Conservation (phyloP, 768 basidiomycete species). For the Leccinum disarticulatum region DNA sequence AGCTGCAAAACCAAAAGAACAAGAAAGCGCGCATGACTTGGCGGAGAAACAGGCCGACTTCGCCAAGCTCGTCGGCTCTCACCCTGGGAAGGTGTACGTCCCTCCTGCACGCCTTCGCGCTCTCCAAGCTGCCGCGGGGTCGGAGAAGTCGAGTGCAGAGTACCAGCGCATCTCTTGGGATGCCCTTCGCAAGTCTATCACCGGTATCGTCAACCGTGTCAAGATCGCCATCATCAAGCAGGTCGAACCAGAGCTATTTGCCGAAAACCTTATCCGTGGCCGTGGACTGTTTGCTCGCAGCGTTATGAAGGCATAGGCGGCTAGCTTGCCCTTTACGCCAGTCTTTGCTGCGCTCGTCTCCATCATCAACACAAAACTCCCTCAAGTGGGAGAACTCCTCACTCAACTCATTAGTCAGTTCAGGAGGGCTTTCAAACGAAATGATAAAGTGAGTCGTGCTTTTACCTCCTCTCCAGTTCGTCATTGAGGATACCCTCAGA, state of each 20-base stretch:
- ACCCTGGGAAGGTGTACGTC: slow-evolving; percentile 94
- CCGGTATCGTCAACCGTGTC: slow-evolving; percentile 99
- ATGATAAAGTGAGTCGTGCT: slow-evolving; percentile 80
- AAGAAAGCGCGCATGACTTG: slow-evolving; percentile 41
- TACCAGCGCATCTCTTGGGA: slow-evolving; percentile 98
- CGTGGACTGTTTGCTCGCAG: slow-evolving; percentile 90
- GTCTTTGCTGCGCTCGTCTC: slow-evolving; percentile 93
- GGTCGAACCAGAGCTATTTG: slow-evolving; percentile 86
- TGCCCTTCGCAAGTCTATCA: slow-evolving; percentile 94
- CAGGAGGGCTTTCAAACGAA: slow-evolving; percentile 90
- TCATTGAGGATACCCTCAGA: slow-evolving; percentile 45
- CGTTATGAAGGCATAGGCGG: slow-evolving; percentile 96
- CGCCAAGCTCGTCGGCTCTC: slow-evolving; percentile 76
- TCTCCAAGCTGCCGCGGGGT: slow-evolving; percentile 77
- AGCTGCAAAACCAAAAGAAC: slow-evolving; percentile 50
- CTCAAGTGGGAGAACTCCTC: slow-evolving; percentile 92
- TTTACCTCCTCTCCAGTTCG: not conserved
- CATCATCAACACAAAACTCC: slow-evolving; percentile 96
- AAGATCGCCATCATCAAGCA: slow-evolving; percentile 96
- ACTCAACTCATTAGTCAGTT: slow-evolving; percentile 93
- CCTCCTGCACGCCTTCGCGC: slow-evolving; percentile 92
- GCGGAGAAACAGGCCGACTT: slow-evolving; percentile 85
- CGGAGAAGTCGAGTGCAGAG: slow-evolving; percentile 82
- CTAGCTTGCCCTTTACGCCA: slow-evolving; percentile 96
- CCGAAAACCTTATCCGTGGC: slow-evolving; percentile 92